These are phyloP conservation scores for Fusarium bactridioides DNA, from an alignment of 2,329 filamentous ascomycete species.

Conservation along the genomic window DNA sequence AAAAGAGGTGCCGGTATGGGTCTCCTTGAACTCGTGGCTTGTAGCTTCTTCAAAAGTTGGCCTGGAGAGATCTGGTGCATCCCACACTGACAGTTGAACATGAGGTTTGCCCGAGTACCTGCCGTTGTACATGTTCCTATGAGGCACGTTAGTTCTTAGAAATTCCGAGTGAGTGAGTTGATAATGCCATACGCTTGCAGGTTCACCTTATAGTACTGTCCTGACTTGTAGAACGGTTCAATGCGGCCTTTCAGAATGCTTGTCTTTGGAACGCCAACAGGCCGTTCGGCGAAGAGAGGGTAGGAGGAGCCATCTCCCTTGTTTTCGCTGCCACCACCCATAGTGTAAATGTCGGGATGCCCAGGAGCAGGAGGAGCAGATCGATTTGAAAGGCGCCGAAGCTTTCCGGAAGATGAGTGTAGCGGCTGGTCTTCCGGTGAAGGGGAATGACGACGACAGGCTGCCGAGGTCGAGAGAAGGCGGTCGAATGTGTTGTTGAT, in stretches of 20 bases:
- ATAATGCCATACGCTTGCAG: conserved; percentile 69
- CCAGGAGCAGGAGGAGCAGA: conserved; percentile 49
- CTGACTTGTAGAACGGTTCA: conserved; percentile 77
- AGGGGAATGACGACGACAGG: conserved; percentile 38
- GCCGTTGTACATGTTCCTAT: conserved; percentile 51
- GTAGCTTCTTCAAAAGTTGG: conserved; percentile 87
- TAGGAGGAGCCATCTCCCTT: conserved; percentile 58
- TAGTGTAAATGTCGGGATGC: conserved; percentile 47
- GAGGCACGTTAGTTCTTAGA: conserved; percentile 11
- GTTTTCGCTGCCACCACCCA: conserved; percentile 60
- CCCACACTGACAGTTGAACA: conserved; percentile 87
- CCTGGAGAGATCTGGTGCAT: conserved; percentile 78
- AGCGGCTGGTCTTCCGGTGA: conserved; percentile 30
- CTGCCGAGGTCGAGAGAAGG: conserved; percentile 35
- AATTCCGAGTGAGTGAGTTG: neutral
- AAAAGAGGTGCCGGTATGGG: conserved; percentile 79
- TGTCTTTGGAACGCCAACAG: conserved; percentile 80
- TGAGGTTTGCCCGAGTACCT: conserved; percentile 71
- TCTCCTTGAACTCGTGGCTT: conserved; percentile 76
- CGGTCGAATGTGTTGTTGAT: conserved; percentile 35
- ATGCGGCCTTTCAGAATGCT: conserved; percentile 87
- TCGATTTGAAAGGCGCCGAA: conserved; percentile 47
- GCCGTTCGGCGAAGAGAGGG: conserved; percentile 59
- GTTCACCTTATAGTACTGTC: conserved; percentile 81
- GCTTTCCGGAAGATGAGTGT: conserved; percentile 33